A percentile compares a stretch with the other conserved stretches of the same genome.
Conservation (phyloP, 169 alveolate genomes). For the Cystoisospora suis region DNA sequence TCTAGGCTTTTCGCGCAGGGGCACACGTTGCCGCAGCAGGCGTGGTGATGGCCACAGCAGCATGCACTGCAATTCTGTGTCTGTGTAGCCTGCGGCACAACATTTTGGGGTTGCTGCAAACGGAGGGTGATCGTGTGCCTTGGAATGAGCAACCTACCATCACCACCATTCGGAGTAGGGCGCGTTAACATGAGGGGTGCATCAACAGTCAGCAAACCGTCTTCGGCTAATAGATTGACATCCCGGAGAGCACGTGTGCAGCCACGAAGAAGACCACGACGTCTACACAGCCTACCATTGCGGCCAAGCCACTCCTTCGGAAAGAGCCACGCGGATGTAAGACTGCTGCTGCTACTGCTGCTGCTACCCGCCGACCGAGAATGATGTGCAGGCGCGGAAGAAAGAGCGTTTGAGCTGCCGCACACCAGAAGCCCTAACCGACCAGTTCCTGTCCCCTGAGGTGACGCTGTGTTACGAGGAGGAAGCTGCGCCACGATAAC, state of each 20-base stretch:
- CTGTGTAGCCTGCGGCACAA: too few species aligned
- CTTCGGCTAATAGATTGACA: slow-evolving; percentile 10
- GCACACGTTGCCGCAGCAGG: too few species aligned
- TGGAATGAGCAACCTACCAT: slow-evolving; percentile 33
- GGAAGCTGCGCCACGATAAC: too few species aligned
- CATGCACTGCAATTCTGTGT: too few species aligned
- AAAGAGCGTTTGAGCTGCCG: too few species aligned
- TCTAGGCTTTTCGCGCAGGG: neutral
- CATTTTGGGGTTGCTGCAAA: neutral
- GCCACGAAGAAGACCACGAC: slow-evolving; percentile 30
- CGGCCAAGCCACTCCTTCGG: slow-evolving; percentile 50
- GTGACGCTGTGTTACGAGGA: too few species aligned
- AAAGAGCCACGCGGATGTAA: neutral
- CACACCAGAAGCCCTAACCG: too few species aligned
- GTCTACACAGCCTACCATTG: slow-evolving; percentile 33
- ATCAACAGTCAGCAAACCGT: neutral
- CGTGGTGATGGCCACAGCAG: too few species aligned
- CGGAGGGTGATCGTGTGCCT: slow-evolving; percentile 31
- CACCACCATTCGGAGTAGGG: slow-evolving; percentile 5
- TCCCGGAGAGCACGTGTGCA: slow-evolving; percentile 9
- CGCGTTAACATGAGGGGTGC: slow-evolving; percentile 32
- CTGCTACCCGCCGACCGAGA: too few species aligned
- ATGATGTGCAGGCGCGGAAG: too few species aligned
- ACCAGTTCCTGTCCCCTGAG: too few species aligned
- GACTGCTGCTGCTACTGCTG: too few species aligned